A percentile compares a stretch with the other conserved stretches of the same genome.
Evolutionary conservation across 2,329 filamentous ascomycete genomes (phyloP).

Genomic region (Aspergillus tanneri): DNA sequence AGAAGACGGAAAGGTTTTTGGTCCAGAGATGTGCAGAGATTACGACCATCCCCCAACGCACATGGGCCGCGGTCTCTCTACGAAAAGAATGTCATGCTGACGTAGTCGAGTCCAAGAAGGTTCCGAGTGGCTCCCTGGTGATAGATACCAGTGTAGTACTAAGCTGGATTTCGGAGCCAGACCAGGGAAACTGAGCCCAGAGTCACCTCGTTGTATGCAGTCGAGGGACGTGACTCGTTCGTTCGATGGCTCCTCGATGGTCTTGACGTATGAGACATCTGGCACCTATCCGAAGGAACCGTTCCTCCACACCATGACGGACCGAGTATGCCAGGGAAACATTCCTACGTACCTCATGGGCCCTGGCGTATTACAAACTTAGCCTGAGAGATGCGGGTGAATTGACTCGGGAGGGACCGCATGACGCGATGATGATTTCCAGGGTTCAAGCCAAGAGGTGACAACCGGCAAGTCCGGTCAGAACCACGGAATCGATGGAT

Average conservation of each 20-base stretch:
- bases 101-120: conserved; percentile 29
- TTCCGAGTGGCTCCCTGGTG: conserved; percentile 11
- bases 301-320: conserved; percentile 9
- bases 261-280: conserved; percentile 26
- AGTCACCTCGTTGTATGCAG: background rate
- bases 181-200: background rate
- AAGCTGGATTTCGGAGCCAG: background rate
- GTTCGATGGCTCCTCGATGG: conserved; percentile 14
- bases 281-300: conserved; percentile 11
- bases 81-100: conserved; percentile 33
- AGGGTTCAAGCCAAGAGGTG: conserved; percentile 12
- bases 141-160: conserved; percentile 1
- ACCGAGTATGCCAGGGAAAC: conserved; percentile 3
- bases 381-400: background rate
- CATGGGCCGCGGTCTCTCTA: background rate
- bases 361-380: background rate
- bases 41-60: conserved; percentile 3
- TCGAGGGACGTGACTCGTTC: conserved; percentile 8
- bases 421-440: conserved; percentile 14
- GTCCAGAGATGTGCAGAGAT: conserved; percentile 2
- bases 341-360: conserved; percentile 7
- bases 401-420: conserved; percentile 13
- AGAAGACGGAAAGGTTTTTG: background rate
- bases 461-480: conserved; percentile 13
- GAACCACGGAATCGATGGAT: conserved; percentile 4